Base-by-base conservation (phyloP, 192 early-diverging fungal genomes). In the Umbelopsis vinacea region DNA sequence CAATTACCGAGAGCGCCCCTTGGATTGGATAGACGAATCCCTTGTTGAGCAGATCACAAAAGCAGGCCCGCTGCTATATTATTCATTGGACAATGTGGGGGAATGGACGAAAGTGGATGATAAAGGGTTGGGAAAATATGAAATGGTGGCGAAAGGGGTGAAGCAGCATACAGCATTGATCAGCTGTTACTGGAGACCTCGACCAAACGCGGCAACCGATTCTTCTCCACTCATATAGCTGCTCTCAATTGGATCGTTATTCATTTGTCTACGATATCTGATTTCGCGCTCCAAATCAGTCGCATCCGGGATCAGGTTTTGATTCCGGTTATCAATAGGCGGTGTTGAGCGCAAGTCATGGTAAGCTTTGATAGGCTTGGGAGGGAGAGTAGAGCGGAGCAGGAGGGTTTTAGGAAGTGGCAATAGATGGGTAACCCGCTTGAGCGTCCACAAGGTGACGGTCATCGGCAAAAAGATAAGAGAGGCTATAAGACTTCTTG, bases 401-500 rank as follows among this genome's bases (percentile, higher is more conserved):
- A 52, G 48, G 24, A 70, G 47, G 14, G 46, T 54, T 17, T 43
- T 52, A 14, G 75, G 75, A 24, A 76, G 26, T 21, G 79, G 79
- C 11, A 80, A 46, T 2, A 80, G 40, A 23, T 60, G 17, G 2
- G 75, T 74, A 47, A 80, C 71, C 40, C 71, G 53, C 22, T 66
- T 68, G n/a, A 70, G 35, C 10, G 69, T 55, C 75, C 76, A 74
- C 4, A 89, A 46, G 9, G 83, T 71, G 10, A 89, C 75, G 23
- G 84, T 89, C 50, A 89, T 68, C 2, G 87, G 87, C 71, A 89
- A 77, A 69, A 87, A 78, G 22, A 87, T 69, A 12, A 84, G 57
- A 14, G 73, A 74, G 47, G 68, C 69, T 40, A 84, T 67, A 37
- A 60, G 67, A 37, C 71, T 55, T 63, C 71, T 69, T 26, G 75